A percentile compares a stretch with the other conserved stretches of the same genome.
These are phyloP conservation scores for Penicillium crustosum DNA, from an alignment of 2,329 filamentous ascomycete genomes.

Conservation along the genomic window DNA sequence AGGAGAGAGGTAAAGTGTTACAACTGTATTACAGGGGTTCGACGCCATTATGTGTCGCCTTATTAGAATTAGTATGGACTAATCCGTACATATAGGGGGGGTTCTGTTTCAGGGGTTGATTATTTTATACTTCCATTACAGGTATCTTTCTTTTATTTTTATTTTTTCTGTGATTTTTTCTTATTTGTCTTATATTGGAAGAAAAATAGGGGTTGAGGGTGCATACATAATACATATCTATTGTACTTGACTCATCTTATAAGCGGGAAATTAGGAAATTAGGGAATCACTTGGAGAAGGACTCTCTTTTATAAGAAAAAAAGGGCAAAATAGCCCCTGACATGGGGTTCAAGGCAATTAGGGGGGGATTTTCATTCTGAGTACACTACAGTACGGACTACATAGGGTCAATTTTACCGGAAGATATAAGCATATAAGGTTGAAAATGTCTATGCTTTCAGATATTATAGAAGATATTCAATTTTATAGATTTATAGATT, in stretches of 20 bases:
- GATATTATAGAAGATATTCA: neutral
- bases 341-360: neutral
- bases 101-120: slow-evolving; percentile 2
- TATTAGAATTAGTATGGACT: neutral
- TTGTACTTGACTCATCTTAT: neutral
- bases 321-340: neutral
- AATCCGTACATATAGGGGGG: neutral
- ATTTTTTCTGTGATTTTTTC: too few species aligned
- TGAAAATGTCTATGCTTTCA: neutral
- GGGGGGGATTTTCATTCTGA: neutral
- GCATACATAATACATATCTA: neutral
- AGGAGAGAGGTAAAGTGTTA: slow-evolving; percentile 10
- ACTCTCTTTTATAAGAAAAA: neutral
- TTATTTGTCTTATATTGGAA: neutral
- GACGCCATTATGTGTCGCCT: slow-evolving; percentile 3
- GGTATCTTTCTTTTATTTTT: neutral
- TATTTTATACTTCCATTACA: neutral
- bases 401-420: neutral
- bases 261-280: neutral
- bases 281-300: neutral
- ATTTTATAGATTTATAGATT: neutral
- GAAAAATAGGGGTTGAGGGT: neutral
- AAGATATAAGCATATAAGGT: neutral
- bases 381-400: neutral
- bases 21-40: slow-evolving; percentile 8